Evolutionary conservation across 306 rosid genomes (phyloP).

Genomic region (Sicyos edulis): DNA sequence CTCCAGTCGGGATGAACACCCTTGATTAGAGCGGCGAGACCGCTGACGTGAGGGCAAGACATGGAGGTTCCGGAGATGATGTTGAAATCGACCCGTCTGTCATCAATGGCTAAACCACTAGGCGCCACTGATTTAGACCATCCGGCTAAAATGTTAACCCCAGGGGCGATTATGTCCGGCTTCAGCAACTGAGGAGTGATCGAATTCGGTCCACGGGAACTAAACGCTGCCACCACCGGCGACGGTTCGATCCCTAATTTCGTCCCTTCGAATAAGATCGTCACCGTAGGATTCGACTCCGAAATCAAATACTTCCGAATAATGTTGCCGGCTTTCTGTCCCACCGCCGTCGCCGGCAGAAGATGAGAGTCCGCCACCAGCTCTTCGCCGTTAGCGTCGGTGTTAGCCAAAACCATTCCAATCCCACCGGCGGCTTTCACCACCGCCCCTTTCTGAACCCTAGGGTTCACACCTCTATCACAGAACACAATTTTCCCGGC

Average conservation of each 20-base stretch:
- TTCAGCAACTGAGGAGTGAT: conserved; percentile 51
- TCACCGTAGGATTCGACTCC: conserved; percentile 40
- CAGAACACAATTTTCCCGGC: conserved; percentile 64
- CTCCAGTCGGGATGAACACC: conserved; percentile 70
- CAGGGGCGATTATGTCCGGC: conserved; percentile 75
- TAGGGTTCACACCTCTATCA: conserved; percentile 46
- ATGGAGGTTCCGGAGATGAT: conserved; percentile 79
- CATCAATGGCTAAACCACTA: conserved; percentile 28
- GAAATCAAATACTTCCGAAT: conserved; percentile 40
- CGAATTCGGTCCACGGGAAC: conserved; percentile 67
- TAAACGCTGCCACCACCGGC: conserved; percentile 74
- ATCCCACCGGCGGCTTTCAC: conserved; percentile 64
- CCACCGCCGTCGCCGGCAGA: conserved; percentile 51
- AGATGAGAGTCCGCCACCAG: conserved; percentile 65
- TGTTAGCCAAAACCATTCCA: conserved; percentile 64
- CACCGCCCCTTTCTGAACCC: conserved; percentile 53
- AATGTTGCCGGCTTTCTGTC: conserved; percentile 33
- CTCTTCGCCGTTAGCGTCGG: conserved; percentile 46
- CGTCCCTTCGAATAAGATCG: conserved; percentile 53
- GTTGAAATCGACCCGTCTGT: conserved; percentile 74
- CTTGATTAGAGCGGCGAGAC: conserved; percentile 58
- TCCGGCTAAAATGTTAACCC: conserved; percentile 59
- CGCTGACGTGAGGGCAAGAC: conserved; percentile 91
- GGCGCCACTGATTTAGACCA: conserved; percentile 44
- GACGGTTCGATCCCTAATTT: conserved; percentile 53